Conservation (phyloP, 495 filamentous ascomycete species). For the Evansstolkia leycettana region DNA sequence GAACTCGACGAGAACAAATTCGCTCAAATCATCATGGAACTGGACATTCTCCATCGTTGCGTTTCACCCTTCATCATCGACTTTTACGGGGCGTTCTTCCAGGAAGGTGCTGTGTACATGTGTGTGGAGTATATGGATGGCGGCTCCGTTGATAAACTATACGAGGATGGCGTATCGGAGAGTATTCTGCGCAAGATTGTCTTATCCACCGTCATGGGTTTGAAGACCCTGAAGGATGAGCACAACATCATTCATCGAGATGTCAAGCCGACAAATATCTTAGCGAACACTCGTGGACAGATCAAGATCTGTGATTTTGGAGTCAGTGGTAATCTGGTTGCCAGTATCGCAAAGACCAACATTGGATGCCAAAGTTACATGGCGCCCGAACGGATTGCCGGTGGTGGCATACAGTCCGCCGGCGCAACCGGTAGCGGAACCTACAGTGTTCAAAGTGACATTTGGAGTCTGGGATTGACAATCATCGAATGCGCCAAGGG, state of each 20-base stretch:
- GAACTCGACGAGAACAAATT: conserved; percentile 96
- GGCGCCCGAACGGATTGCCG: conserved; percentile 91
- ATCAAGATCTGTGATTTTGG: conserved; percentile 99
- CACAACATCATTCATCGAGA: conserved; percentile 99
- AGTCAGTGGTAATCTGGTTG: conserved; percentile 91
- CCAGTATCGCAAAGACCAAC: conserved; percentile 96
- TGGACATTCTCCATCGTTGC: conserved; percentile 93
- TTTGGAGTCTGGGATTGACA: conserved; percentile 90
- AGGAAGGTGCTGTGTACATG: conserved; percentile 97
- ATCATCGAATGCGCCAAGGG: conserved; percentile 97
- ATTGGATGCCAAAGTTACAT: conserved; percentile 99
- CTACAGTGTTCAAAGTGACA: conserved; percentile 96
- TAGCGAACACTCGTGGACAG: conserved; percentile 80
- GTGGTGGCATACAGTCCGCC: conserved; percentile 67
- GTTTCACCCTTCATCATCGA: conserved; percentile 93
- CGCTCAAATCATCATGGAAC: conserved; percentile 93
- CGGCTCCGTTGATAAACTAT: conserved; percentile 95
- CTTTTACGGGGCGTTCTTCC: conserved; percentile 98
- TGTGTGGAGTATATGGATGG: conserved; percentile 99
- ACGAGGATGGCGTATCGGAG: conserved; percentile 87
- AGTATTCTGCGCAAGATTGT: conserved; percentile 81
- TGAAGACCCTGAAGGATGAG: conserved; percentile 90
- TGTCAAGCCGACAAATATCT: conserved; percentile 96
- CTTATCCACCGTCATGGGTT: conserved; percentile 78
- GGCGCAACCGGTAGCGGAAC: conserved; percentile 64